A percentile compares a stretch with the other conserved stretches of the same genome.
Conservation (phyloP, 2,329 filamentous ascomycete genomes). For the Metarhizium robertsii region DNA sequence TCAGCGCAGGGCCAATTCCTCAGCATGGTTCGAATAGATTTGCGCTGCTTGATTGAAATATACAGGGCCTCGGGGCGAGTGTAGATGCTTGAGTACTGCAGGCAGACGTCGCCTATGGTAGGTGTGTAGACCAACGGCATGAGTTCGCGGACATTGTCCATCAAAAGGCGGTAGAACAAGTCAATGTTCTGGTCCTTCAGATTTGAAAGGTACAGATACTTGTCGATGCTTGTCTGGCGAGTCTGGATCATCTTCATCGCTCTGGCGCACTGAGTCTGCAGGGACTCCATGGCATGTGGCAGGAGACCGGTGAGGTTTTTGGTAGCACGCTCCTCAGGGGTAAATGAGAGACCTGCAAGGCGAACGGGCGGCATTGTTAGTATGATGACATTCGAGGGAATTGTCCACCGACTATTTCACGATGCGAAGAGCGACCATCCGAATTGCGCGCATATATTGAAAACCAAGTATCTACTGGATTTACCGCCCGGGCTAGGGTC, state of each 20-base stretch:
- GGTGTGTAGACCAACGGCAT: conserved; percentile 83
- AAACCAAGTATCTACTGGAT: neutral
- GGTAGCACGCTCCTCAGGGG: conserved; percentile 50
- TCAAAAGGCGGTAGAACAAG: conserved; percentile 74
- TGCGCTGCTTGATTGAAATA: conserved; percentile 89
- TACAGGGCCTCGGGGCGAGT: conserved; percentile 93
- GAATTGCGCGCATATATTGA: neutral
- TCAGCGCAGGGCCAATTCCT: conserved; percentile 85
- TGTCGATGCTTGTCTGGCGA: conserved; percentile 64
- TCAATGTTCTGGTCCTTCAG: conserved; percentile 69
- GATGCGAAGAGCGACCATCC: neutral
- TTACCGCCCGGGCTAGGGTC: neutral
- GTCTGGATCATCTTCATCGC: conserved; percentile 67
- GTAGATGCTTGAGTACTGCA: conserved; percentile 93
- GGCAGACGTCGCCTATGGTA: conserved; percentile 89
- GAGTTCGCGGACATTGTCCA: conserved; percentile 66
- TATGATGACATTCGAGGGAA: neutral
- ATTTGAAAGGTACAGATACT: conserved; percentile 72
- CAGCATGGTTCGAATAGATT: conserved; percentile 79
- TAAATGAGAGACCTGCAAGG: conserved; percentile 50
- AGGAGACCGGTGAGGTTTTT: conserved; percentile 60
- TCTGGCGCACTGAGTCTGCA: conserved; percentile 51
- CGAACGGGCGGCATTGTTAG: neutral
- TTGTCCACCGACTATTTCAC: neutral
- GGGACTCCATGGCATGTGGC: conserved; percentile 53